Base-by-base conservation (phyloP, 2,329 filamentous ascomycete species). In the Cephalotrichum gorgonifer region DNA sequence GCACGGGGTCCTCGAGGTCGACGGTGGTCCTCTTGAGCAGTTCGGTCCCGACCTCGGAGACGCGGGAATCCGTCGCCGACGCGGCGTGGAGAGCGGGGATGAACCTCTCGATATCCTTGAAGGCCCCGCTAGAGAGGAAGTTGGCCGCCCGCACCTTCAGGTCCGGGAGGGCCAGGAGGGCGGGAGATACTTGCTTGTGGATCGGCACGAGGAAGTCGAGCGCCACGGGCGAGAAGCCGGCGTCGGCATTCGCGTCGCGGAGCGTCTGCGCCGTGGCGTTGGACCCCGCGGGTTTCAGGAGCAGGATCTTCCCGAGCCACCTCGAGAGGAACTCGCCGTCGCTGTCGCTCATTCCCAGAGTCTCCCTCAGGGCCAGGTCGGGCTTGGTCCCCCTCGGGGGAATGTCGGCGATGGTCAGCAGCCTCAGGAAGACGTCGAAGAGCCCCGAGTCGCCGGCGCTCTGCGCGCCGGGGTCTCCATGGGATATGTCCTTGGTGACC, bases 1-100 rank as follows among this genome's bases (percentile, higher is more conserved):
- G 64, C 1, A 62, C 56, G 9, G 71, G 58, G 53, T 88, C 76
- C 61, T 97, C 91, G 25, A 96, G 69, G 8, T 86, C 81, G 8
- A 86, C 77, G 2, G 79, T 76, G 27, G 79, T 85, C 54, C 90
- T 76, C 65, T 96, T 98, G 54, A 97, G 66, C 44, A 94, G 79
- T 57, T 95, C 89, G 50, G 96, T 88, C 0, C 87, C 91, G n/a
- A 88, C 70, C n/a, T 85, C 81, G 11, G 86, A 82, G 33, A 96
- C 82, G 8, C 85, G 79, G 31, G 83, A 88, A 55, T 96, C 93
- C 1, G 82, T 71, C 64, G 90, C 90, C 1, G 88, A 83, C 25
- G 88, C 84, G 5, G 90, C 89, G 61, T 86, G 89, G 1, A 97
- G 67, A 1, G 88, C 85, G 1, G 91, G 85, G 12, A 96, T 64